Conservation (phyloP, 805 yeast genomes). For the Ogataea zsoltii region DNA sequence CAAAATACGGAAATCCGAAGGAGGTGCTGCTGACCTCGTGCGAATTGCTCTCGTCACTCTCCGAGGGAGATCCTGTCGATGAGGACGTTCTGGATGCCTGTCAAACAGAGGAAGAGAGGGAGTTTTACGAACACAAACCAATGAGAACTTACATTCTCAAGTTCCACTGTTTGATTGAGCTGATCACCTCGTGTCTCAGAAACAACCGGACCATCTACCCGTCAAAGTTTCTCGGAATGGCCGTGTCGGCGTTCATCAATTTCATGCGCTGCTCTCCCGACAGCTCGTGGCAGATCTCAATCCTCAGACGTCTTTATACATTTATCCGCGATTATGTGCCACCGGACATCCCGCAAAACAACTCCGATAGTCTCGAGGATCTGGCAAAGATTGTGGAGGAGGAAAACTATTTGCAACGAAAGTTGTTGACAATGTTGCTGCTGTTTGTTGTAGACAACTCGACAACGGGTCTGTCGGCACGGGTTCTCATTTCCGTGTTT, state of each 20-base stretch:
- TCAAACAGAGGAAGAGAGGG: conserved; percentile 16
- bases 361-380: conserved; percentile 40
- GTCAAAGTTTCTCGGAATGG: conserved; percentile 74
- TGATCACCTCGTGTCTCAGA: conserved; percentile 57
- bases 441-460: conserved; percentile 47
- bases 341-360: conserved; percentile 42
- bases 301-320: conserved; percentile 62
- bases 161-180: conserved; percentile 66
- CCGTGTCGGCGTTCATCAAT: conserved; percentile 57
- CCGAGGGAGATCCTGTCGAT: conserved; percentile 11
- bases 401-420: conserved; percentile 64
- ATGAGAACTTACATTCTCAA: conserved; percentile 49
- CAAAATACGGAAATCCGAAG: conserved; percentile 74
- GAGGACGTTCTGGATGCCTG: not conserved
- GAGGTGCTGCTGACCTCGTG: conserved; percentile 72
- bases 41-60: conserved; percentile 54
- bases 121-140: conserved; percentile 10
- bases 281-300: conserved; percentile 35
- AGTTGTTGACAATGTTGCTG: conserved; percentile 61
- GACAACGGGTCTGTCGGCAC: conserved; percentile 5
- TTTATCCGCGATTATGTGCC: conserved; percentile 61
- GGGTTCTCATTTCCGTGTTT: conserved; percentile 9
- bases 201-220: conserved; percentile 73
- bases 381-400: conserved; percentile 45
- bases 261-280: conserved; percentile 46